Base-by-base conservation (phyloP, 768 basidiomycete species). In the Lepiota venenata region DNA sequence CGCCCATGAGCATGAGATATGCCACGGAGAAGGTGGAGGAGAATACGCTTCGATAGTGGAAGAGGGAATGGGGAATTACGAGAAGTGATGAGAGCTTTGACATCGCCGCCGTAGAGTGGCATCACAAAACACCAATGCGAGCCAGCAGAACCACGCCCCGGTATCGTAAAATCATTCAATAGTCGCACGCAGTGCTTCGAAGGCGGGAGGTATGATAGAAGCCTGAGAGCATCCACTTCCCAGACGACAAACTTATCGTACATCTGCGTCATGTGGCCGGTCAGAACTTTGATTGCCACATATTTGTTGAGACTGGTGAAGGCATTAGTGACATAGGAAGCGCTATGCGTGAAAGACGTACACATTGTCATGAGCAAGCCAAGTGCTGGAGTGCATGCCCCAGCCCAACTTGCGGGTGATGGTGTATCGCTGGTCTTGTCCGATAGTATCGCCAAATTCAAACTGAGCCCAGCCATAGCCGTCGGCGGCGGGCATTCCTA, bases 281-380 rank as follows among this genome's bases (percentile, higher is more conserved):
- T 66, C 29, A 72, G 63, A 3, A 57, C 60, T 51, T 72, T 71
- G 45, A 72, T 50, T 9, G 69, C 71, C 14, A 70, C 67, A 52
- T 63, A 66, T 48, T 45, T n/a, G n/a, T n/a, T n/a, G n/a, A n/a
- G n/a, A 56, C 21, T 64, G 52, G 40, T 62, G 58, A 37, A 62
- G 64, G 58, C 11, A 20, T 16, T 40, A 20, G 22, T 11, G 40
- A 49, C 52, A 49, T 10, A 27, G 48, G 32, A 15, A 50, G 44
- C 16, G 40, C 41, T 12, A 32, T 25, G 42, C 45, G 25, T 25
- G 27, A 10, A 42, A 29, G 42, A 58, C 62, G 6, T 52, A 65
- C 68, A 54, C 38, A 41, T 52, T 35, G 56, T 70, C 66, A 22
- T 47, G 57, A 15, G 65, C 66, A 29, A 70, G 57, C 68, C 69